Conservation (phyloP, 2,329 filamentous ascomycete genomes). For the Trichoderma cornu-damae region DNA sequence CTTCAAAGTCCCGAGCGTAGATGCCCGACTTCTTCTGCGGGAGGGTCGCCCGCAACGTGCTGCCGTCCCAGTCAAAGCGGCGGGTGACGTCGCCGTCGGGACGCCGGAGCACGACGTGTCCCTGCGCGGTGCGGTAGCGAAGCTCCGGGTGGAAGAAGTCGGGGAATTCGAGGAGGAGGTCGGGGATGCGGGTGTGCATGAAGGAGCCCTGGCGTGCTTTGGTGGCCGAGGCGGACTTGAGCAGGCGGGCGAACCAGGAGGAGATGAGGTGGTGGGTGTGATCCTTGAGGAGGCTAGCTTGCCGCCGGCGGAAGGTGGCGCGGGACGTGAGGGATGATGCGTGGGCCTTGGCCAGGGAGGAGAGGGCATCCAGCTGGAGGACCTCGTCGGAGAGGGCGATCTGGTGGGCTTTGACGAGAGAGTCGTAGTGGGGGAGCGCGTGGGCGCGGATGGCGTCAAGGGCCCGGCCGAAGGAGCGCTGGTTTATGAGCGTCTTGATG, state of each 20-base stretch:
- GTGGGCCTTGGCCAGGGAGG: not conserved
- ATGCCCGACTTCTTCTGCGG: slow-evolving; percentile 26
- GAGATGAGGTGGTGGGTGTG: slow-evolving; percentile 31
- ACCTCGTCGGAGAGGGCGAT: slow-evolving; percentile 32
- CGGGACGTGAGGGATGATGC: slow-evolving; percentile 12
- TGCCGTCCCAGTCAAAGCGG: slow-evolving; percentile 24
- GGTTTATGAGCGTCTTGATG: slow-evolving; percentile 37
- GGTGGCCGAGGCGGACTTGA: slow-evolving; percentile 26
- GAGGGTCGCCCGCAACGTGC: slow-evolving; percentile 24
- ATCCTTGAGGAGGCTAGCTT: slow-evolving; percentile 31
- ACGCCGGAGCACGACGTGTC: slow-evolving; percentile 27
- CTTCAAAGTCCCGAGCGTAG: slow-evolving; percentile 17
- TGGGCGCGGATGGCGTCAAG: slow-evolving; percentile 37
- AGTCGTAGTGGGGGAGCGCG: slow-evolving; percentile 37
- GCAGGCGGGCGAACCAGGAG: slow-evolving; percentile 26
- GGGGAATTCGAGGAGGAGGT: slow-evolving; percentile 32
- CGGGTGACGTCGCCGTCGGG: slow-evolving; percentile 18
- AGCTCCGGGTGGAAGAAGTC: slow-evolving; percentile 32
- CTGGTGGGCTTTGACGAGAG: slow-evolving; percentile 25
- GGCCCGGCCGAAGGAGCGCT: slow-evolving; percentile 29
- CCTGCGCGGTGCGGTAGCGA: slow-evolving; percentile 32
- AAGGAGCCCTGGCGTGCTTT: slow-evolving; percentile 24
- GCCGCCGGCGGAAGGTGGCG: slow-evolving; percentile 26
- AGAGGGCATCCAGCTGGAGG: slow-evolving; percentile 26
- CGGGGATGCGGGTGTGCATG: slow-evolving; percentile 26